phyloP scores from a whole-genome alignment of 2,329 filamentous ascomycete species.

The Fusarium sp. region DNA sequence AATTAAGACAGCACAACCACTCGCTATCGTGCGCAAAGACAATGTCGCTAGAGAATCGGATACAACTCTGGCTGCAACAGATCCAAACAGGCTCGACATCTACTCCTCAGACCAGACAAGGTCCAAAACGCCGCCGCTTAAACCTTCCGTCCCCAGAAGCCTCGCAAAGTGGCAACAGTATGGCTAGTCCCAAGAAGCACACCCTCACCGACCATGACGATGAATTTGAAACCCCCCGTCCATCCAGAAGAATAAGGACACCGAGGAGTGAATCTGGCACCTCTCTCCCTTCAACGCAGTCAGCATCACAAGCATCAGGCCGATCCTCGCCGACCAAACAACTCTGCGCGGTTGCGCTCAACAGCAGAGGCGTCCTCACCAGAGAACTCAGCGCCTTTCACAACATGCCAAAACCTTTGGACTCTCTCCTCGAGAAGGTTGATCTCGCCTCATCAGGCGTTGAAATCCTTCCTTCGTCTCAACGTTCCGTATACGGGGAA shows the following conservation, averaged over 20 bases:
- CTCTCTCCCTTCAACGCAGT: neutral
- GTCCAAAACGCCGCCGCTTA: neutral
- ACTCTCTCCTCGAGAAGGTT: neutral
- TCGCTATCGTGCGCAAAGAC: neutral
- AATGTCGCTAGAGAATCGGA: neutral
- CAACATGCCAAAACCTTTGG: neutral
- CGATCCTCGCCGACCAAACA: neutral
- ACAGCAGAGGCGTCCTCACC: neutral
- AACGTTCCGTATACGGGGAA: neutral
- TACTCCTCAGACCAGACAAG: neutral
- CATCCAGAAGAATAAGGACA: neutral
- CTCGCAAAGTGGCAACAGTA: neutral
- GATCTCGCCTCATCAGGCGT: neutral
- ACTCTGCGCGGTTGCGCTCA: neutral
- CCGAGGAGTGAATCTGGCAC: constrained; percentile 16
- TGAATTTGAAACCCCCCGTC: constrained; percentile 4
- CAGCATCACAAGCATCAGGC: neutral
- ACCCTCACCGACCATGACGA: neutral
- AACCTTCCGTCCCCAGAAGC: neutral
- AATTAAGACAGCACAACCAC: neutral
- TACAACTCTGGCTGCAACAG: neutral
- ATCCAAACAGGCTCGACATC: neutral
- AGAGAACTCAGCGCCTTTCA: neutral
- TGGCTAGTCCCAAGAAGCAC: neutral
- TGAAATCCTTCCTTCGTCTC: neutral